Evolutionary conservation across 805 yeast species (phyloP).

Genomic region (Metschnikowia proteae): DNA sequence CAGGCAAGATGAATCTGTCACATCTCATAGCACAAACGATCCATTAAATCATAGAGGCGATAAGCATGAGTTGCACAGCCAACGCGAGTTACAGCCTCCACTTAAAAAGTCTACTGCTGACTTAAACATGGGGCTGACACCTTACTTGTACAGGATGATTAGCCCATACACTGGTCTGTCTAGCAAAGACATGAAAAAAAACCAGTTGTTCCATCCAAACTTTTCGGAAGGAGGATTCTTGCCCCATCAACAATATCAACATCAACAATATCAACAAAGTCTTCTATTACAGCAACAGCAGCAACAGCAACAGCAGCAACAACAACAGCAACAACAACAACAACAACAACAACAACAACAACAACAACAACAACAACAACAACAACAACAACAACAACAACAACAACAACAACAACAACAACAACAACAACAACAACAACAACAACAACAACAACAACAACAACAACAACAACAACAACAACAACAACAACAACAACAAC

Average conservation of each 20-base stretch:
- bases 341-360: not conserved
- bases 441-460: too few relatives aligned
- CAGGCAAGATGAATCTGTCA: not conserved
- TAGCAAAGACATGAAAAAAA: not conserved
- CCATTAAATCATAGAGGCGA: not conserved
- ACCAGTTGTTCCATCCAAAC: not conserved
- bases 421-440: not conserved
- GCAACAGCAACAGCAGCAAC: not conserved
- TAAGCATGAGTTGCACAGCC: not conserved
- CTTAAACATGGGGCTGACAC: not conserved
- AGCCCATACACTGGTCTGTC: constrained; percentile 1
- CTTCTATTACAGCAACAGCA: not conserved
- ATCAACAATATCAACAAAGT: constrained; percentile 16
- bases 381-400: not conserved
- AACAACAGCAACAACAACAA: not conserved
- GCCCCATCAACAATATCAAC: constrained; percentile 7
- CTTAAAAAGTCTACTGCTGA: not conserved
- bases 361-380: not conserved
- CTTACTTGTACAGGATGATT: constrained; percentile 1
- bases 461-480: too few relatives aligned
- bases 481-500: too few relatives aligned
- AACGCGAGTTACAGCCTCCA: not conserved
- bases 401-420: not conserved
- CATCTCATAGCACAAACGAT: not conserved
- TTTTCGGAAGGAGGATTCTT: not conserved